These are phyloP conservation scores for Stemphylium vesicarium DNA, from an alignment of 2,329 filamentous ascomycete genomes.

Conservation along the genomic window DNA sequence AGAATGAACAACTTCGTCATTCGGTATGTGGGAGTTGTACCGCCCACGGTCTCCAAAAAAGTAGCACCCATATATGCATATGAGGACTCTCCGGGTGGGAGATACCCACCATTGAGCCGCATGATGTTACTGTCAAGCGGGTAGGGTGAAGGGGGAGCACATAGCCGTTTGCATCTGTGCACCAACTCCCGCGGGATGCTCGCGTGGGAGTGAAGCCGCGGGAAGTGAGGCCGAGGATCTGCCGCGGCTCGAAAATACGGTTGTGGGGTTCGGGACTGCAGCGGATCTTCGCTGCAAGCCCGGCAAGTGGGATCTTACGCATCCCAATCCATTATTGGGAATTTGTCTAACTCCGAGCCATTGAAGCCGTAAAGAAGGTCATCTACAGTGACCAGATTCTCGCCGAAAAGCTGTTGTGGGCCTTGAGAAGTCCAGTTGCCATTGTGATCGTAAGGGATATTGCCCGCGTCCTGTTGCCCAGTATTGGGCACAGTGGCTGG, in stretches of 20 bases:
- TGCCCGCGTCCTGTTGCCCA: not conserved
- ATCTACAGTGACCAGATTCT: constrained; percentile 26
- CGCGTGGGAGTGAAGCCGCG: not conserved
- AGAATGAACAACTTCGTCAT: not conserved
- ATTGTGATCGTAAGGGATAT: constrained; percentile 17
- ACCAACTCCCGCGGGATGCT: not conserved
- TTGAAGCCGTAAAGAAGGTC: constrained; percentile 37
- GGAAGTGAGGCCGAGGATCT: not conserved
- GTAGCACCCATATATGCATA: not conserved
- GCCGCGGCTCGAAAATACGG: not conserved
- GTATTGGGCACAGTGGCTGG: not conserved
- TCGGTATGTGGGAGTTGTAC: not conserved
- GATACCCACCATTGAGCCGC: not conserved
- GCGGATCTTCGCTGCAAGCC: not conserved
- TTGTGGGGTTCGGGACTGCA: not conserved
- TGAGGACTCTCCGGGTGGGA: not conserved
- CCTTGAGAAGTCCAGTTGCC: constrained; percentile 16
- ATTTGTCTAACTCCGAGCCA: constrained; percentile 32
- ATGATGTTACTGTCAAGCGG: not conserved
- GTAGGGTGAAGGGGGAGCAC: not conserved
- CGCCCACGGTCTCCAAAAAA: not conserved
- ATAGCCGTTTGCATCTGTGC: not conserved
- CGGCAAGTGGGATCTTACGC: not conserved
- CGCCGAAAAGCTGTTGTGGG: constrained; percentile 20
- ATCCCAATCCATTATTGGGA: constrained; percentile 18